A percentile compares a stretch with the other conserved stretches of the same genome.
These are phyloP conservation scores for Oryza australiensis DNA, from an alignment of 176 grass and related monocot genomes.

Conservation along the genomic window DNA sequence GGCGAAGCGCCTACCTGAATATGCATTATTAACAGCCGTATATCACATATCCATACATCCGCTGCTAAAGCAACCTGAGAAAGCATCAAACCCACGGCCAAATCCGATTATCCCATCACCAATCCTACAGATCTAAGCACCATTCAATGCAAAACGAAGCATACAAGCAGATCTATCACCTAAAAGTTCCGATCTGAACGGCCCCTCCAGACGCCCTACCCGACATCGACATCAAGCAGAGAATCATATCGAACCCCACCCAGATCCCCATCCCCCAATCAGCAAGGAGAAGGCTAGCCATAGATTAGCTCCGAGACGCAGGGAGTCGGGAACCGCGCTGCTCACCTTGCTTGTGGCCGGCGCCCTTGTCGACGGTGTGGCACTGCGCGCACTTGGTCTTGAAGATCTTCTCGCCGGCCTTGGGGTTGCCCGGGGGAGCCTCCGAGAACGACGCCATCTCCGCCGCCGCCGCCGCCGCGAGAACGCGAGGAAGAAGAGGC, in stretches of 20 bases:
- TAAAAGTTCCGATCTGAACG: background rate
- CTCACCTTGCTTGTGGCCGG: conserved; percentile 89
- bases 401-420: conserved; percentile 84
- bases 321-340: background rate
- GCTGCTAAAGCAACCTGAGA: background rate
- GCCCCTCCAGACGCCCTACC: background rate
- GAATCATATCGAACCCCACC: background rate
- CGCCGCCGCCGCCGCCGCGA: background rate
- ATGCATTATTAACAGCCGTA: background rate
- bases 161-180: background rate
- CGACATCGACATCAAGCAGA: background rate
- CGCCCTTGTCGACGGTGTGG: conserved; percentile 85
- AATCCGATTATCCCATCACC: background rate
- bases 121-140: conserved; percentile 31
- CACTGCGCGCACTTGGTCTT: conserved; percentile 96
- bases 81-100: background rate
- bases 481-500: conserved; percentile 1
- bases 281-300: background rate
- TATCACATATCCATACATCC: background rate
- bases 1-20: too few relatives aligned
- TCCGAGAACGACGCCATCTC: conserved; percentile 78
- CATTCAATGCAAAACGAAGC: background rate
- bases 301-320: background rate
- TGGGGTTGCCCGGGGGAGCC: conserved; percentile 68
- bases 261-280: background rate